Conservation (phyloP, 1,284 basidiomycete species). For the Malassezia japonica region DNA sequence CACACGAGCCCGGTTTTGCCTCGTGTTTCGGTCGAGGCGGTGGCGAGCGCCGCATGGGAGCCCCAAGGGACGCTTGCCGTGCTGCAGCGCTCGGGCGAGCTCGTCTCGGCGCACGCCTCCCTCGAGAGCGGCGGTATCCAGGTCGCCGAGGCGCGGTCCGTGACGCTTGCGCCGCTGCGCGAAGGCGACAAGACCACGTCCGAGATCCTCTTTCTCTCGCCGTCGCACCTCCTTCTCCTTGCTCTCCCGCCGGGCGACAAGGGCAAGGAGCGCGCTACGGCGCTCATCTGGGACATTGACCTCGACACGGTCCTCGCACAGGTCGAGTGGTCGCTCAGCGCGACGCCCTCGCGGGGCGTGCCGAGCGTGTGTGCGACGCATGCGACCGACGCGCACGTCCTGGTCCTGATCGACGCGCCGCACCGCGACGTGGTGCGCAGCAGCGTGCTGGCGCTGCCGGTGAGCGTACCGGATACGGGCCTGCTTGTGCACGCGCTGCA, state of each 20-base stretch:
- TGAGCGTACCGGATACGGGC: constrained; percentile 8
- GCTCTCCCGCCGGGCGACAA: neutral
- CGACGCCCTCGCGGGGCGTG: neutral
- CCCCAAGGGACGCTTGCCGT: neutral
- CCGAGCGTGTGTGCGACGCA: neutral
- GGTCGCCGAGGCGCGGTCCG: neutral
- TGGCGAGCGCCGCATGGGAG: constrained; percentile 2
- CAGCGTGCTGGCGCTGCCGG: constrained; percentile 12
- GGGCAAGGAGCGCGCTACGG: constrained; percentile 8
- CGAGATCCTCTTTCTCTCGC: constrained; percentile 4
- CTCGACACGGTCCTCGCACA: constrained; percentile 10
- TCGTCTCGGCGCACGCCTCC: neutral
- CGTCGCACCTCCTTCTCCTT: constrained; percentile 14
- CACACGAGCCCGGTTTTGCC: neutral
- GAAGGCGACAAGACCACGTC: neutral
- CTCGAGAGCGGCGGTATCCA: neutral
- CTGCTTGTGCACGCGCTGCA: constrained; percentile 15
- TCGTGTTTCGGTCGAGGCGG: neutral
- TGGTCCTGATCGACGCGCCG: constrained; percentile 7
- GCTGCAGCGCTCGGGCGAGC: neutral
- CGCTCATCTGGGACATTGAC: constrained; percentile 17
- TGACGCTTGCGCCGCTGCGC: constrained; percentile 4
- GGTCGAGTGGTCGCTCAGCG: constrained; percentile 11
- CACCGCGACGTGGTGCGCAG: neutral
- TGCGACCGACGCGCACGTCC: constrained; percentile 8